Base-by-base conservation (phyloP, 2,329 filamentous ascomycete species). In the Epicoccum nigrum region DNA sequence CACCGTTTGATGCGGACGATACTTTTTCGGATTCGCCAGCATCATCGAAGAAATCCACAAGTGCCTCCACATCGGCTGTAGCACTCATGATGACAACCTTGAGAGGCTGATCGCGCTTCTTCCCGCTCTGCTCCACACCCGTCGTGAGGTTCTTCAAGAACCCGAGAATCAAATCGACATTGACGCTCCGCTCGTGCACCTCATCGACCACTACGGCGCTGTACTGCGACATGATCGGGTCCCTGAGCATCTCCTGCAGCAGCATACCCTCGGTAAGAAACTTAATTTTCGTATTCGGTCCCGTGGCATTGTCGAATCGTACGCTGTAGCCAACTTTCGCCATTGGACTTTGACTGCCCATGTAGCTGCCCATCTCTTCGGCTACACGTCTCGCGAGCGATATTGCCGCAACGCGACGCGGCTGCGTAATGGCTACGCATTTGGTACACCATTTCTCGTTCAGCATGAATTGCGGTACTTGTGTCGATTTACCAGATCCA, bases 21-120 rank as follows among this genome's bases (percentile, higher is more conserved):
- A 60, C 52, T 16, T 56, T 55, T 12, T 64, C 55, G 2, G 32
- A 23, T 4, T 31, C 42, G 27, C 41, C 23, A n/a, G 51, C 13
- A 13, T 58, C 25, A n/a, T 76, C 74, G 58, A 97, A 97, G 71
- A 96, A 97, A 0, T 78, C 77, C 34, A 84, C 81, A 25, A 97
- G 85, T 48, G 83, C 85, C 54, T 93, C 87, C 51, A 96, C 86
- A 71, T 97, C 90, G 30, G 92, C 90, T 6, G 94, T 99, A 41
- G 94, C 94, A 80, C 92, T 97, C 94, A 99, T 99, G 68, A 97
- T 84, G 27, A 96, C 84, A 3, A 97, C 86, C 71, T 96, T 97
- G 48, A 99, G 77, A 1, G 89, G 86, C 42, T 63, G 50, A 21
- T 66, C 60, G 17, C 69, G 63, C 23, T 88, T 77, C 4, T 88